Base-by-base conservation (phyloP, 2,329 filamentous ascomycete species). In the Apiospora aurea region DNA sequence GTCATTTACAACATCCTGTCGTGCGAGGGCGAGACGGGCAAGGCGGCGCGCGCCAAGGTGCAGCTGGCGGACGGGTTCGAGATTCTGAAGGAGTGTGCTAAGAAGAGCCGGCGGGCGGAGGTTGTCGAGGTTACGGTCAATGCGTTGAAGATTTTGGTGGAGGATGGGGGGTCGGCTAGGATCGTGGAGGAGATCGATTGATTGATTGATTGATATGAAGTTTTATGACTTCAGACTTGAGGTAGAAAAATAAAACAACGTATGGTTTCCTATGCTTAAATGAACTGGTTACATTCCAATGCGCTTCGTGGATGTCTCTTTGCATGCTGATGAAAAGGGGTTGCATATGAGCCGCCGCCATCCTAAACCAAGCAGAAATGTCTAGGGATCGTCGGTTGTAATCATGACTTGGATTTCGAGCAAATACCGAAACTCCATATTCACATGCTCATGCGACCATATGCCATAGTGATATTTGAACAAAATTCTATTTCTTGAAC, bases 51-150 rank as follows among this genome's bases (percentile, higher is more conserved):
- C 71, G 86, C 88, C 74, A 90, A 87, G 72, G 82, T 95, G 61
- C 89, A 87, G 76, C 85, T 86, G 14, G 89, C 88, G 68, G 88
- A 87, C 7, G 94, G 91, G 0, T 83, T 93, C 1, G 90, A 94
- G 72, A 84, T 89, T 2, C 79, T 98, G 73, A 95, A 91, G 77
- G 87, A 88, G 68, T 91, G 91, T 75, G 83, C 95, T 66, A 92
- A 91, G 84, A 90, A 90, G 81, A 92, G 89, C 67, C 87, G 90
- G 72, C 89, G 90, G 73, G 86, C 89, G 8, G 91, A 93, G 74
- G 91, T 97, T 34, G 79, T 97, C 69, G 88, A 92, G 77, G 85
- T 92, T 21, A 91, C 91, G 0, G 90, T 94, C 6, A 89, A 94
- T 78, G 92, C 92, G 1, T 79, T 97, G 78, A 95, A 95, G 83